Percentiles rank a stretch among this genome's conserved stretches.
phyloP scores from a whole-genome alignment of 345 rosid species.

The Gynandropsis gynandra region DNA sequence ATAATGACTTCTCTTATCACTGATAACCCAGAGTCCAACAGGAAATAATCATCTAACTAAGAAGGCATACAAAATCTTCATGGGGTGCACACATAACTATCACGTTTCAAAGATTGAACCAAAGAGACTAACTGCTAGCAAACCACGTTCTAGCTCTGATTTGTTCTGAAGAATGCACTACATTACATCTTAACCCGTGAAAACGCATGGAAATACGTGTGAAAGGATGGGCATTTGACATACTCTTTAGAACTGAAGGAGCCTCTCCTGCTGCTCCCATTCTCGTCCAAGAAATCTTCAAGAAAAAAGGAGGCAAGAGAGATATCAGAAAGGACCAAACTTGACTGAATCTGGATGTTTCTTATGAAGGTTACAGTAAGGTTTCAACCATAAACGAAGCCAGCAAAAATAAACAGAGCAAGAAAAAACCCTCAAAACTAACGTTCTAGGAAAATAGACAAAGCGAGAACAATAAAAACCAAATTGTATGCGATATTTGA shows the following conservation, averaged over 20 bases:
- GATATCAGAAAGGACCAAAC: background rate
- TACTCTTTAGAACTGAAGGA: constrained; percentile 26
- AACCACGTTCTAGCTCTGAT: background rate
- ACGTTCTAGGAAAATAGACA: background rate
- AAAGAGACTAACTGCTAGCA: background rate
- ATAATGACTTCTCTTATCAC: background rate
- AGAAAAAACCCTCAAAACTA: too few relatives aligned
- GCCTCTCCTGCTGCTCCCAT: constrained; percentile 10
- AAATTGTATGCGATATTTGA: background rate
- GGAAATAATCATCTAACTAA: background rate
- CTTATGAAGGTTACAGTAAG: too few relatives aligned
- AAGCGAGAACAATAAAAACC: background rate
- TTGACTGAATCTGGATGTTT: background rate
- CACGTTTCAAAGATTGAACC: background rate
- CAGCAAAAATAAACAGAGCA: too few relatives aligned
- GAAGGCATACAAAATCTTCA: background rate
- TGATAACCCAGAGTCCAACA: background rate
- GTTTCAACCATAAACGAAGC: too few relatives aligned
- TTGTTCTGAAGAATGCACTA: background rate
- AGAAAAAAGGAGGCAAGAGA: background rate
- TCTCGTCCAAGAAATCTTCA: constrained; percentile 24
- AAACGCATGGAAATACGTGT: constrained; percentile 5
- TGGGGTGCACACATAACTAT: background rate
- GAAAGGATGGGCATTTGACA: constrained; percentile 15
- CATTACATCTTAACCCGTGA: background rate